These are phyloP conservation scores for Gardenia jasminoides DNA, from an alignment of 257 asterid genomes.

Conservation along the genomic window DNA sequence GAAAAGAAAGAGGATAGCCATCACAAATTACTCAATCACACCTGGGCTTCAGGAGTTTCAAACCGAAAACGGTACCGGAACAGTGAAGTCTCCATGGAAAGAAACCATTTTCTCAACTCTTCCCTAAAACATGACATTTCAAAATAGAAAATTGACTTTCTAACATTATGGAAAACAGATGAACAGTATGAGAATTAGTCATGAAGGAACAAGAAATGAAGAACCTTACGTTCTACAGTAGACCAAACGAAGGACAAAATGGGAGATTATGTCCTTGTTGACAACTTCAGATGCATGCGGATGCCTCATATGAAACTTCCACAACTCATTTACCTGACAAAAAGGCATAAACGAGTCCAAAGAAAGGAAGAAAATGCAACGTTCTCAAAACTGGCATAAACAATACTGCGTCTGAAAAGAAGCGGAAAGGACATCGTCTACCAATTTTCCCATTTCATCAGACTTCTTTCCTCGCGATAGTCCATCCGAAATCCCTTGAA, in stretches of 20 bases:
- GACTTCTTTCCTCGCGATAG: conserved; percentile 80
- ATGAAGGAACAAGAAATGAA: neutral
- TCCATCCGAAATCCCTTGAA: conserved; percentile 84
- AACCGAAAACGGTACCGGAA: conserved; percentile 72
- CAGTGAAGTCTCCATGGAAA: conserved; percentile 79
- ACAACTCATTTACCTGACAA: conserved; percentile 50
- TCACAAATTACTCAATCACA: conserved; percentile 28
- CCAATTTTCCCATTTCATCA: conserved; percentile 74
- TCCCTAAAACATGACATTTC: conserved; percentile 44
- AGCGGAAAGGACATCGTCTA: conserved; percentile 12
- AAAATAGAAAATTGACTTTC: conserved; percentile 5
- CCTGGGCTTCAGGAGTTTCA: conserved; percentile 68
- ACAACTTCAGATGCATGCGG: conserved; percentile 54
- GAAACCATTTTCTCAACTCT: conserved; percentile 90
- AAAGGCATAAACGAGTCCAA: neutral
- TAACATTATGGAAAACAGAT: conserved; percentile 4
- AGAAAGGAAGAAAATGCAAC: neutral
- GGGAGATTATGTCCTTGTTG: conserved; percentile 86
- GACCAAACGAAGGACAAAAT: conserved; percentile 89
- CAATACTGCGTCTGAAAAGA: neutral
- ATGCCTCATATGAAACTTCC: conserved; percentile 70
- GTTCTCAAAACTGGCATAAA: neutral
- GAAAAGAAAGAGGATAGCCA: conserved; percentile 13
- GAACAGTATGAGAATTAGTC: neutral
- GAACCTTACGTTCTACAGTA: conserved; percentile 85